Evolutionary conservation across 768 basidiomycete genomes (phyloP).

Genomic region (Leccinum incarnatum): DNA sequence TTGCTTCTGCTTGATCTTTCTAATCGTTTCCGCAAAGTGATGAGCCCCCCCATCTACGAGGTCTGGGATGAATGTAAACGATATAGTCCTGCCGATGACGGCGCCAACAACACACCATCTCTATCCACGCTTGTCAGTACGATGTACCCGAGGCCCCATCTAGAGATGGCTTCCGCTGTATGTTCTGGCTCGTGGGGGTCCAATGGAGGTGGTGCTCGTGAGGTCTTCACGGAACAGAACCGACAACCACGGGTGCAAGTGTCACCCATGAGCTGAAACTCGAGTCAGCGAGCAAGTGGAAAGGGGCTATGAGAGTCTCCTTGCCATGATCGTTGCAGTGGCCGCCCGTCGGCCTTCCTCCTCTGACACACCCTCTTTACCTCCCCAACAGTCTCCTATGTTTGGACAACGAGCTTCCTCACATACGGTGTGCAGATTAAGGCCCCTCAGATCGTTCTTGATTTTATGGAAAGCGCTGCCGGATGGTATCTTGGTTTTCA

Average conservation of each 20-base stretch:
- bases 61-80: conserved; percentile 48
- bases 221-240: conserved; percentile 97
- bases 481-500: conserved; percentile 91
- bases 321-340: conserved; percentile 98
- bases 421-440: conserved; percentile 93
- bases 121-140: conserved; percentile 96
- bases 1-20: conserved; percentile 90
- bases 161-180: conserved; percentile 95
- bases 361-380: conserved; percentile 61
- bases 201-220: conserved; percentile 79
- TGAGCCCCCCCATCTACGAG: conserved; percentile 87
- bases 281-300: conserved; percentile 6
- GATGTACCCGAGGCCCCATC: conserved; percentile 98
- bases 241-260: conserved; percentile 97
- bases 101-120: conserved; percentile 62
- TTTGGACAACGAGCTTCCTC: conserved; percentile 99
- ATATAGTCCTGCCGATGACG: background rate
- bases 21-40: conserved; percentile 95
- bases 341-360: conserved; percentile 77
- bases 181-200: conserved; percentile 98
- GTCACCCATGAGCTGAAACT: conserved; percentile 89
- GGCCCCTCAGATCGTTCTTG: conserved; percentile 90
- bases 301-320: conserved; percentile 12
- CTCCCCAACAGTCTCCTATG: conserved; percentile 99
- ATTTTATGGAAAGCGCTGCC: conserved; percentile 87